A percentile compares a stretch with the other conserved stretches of the same genome.
These are phyloP conservation scores for barley (Hordeum vulgare) DNA, from an alignment of 176 grass and related monocot species.

Conservation along the genomic window DNA sequence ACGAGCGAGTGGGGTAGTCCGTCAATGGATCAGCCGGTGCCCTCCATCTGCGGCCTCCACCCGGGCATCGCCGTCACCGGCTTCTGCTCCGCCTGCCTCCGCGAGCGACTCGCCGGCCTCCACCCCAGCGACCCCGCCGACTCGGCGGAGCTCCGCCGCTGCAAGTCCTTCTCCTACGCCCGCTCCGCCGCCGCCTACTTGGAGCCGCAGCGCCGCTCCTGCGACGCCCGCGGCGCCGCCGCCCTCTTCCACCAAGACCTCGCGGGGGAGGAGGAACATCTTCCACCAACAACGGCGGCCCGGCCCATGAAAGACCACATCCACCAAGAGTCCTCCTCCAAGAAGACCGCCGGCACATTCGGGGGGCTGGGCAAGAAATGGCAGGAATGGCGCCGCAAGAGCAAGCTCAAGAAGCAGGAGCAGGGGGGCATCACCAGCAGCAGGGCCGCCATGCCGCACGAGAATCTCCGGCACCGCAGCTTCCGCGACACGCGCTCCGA, in stretches of 20 bases:
- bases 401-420: constrained; percentile 55
- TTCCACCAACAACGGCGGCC: not conserved
- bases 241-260: constrained; percentile 30
- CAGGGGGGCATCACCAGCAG: not conserved
- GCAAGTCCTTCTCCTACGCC: constrained; percentile 53
- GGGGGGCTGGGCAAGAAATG: constrained; percentile 54
- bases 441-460: constrained; percentile 20
- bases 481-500: constrained; percentile 39
- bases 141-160: constrained; percentile 50
- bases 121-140: constrained; percentile 24
- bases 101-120: constrained; percentile 79
- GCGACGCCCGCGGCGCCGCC: constrained; percentile 40
- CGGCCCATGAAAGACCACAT: constrained; percentile 52
- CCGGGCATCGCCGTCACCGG: constrained; percentile 62
- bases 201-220: constrained; percentile 76
- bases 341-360: constrained; percentile 35
- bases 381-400: constrained; percentile 74
- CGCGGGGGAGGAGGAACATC: not conserved
- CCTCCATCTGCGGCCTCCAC: constrained; percentile 60
- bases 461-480: constrained; percentile 22
- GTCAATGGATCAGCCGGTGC: constrained; percentile 20
- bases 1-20: not conserved
- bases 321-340: constrained; percentile 36
- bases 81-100: constrained; percentile 90
- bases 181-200: constrained; percentile 10